Conservation (phyloP, 179 eudicot genomes). For the Gypsophila paniculata region DNA sequence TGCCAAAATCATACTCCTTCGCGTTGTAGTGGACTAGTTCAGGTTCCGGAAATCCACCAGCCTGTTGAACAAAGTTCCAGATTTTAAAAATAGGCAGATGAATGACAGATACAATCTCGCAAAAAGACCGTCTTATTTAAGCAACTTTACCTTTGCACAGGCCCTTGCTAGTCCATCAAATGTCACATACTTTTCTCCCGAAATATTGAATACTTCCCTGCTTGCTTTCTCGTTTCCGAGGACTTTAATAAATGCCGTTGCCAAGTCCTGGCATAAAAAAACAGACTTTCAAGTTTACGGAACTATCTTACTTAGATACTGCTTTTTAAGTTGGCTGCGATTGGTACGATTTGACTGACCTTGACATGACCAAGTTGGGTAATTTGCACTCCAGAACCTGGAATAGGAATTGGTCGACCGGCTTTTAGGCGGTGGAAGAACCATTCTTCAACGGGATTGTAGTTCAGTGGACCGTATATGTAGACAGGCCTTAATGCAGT, state of each 20-base stretch:
- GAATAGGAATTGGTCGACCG: slow-evolving; percentile 92
- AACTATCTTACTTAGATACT: too few relatives aligned
- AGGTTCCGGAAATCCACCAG: slow-evolving; percentile 96
- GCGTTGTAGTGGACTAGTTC: slow-evolving; percentile 84
- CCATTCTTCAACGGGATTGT: slow-evolving; percentile 99
- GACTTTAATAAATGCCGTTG: slow-evolving; percentile 67
- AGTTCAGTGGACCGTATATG: slow-evolving; percentile 93
- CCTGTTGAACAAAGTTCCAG: slow-evolving; percentile 40
- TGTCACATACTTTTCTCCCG: slow-evolving; percentile 83
- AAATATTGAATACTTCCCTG: slow-evolving; percentile 77
- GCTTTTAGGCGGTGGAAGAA: slow-evolving; percentile 94
- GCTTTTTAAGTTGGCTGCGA: background rate
- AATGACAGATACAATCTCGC: background rate
- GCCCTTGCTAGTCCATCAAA: slow-evolving; percentile 97
- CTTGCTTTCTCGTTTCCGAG: slow-evolving; percentile 82
- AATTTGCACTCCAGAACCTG: slow-evolving; percentile 75
- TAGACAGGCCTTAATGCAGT: slow-evolving; percentile 91
- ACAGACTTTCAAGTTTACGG: background rate
- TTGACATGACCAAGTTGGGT: slow-evolving; percentile 97
- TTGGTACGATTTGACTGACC: slow-evolving; percentile 36
- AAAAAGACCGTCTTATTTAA: background rate
- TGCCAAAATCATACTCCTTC: slow-evolving; percentile 91
- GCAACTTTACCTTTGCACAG: slow-evolving; percentile 71
- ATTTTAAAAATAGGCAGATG: background rate
- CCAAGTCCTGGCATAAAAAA: slow-evolving; percentile 57